phyloP scores from a whole-genome alignment of 345 rosid species.

The Noccaea bulbosa region DNA sequence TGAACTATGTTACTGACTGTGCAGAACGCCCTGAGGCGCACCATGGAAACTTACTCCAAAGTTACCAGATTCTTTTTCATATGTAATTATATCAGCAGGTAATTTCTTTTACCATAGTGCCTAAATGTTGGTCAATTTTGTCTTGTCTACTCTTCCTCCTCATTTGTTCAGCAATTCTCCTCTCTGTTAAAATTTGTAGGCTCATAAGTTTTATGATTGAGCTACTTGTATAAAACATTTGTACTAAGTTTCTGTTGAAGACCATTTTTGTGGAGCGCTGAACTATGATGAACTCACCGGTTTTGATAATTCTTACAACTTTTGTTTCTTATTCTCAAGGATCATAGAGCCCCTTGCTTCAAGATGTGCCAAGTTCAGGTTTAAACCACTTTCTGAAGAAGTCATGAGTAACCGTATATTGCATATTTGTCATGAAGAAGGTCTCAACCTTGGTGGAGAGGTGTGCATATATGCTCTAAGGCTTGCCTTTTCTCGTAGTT shows the following conservation, averaged over 20 bases:
- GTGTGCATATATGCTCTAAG: conserved; percentile 45
- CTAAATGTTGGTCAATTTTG: conserved; percentile 5
- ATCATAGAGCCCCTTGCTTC: conserved; percentile 99
- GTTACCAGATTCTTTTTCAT: conserved; percentile 95
- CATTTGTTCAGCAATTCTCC: neutral
- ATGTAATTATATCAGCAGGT: conserved; percentile 99
- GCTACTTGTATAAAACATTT: neutral
- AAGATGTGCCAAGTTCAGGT: conserved; percentile 98
- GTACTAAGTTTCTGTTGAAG: neutral
- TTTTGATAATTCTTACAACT: conserved; percentile 28
- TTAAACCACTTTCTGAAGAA: conserved; percentile 96
- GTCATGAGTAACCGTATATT: conserved; percentile 77
- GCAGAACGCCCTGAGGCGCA: conserved; percentile 92
- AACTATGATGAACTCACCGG: neutral
- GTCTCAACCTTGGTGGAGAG: conserved; percentile 72
- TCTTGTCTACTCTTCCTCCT: neutral
- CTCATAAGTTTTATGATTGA: conserved; percentile 3
- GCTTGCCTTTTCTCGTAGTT: conserved; percentile 20
- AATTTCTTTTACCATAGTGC: conserved; percentile 17
- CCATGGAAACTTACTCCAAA: conserved; percentile 96
- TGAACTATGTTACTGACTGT: conserved; percentile 1
- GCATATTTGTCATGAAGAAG: conserved; percentile 90
- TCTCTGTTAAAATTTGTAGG: neutral
- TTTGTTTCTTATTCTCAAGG: conserved; percentile 49
- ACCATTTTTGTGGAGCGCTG: neutral